Evolutionary conservation across 768 basidiomycete species (phyloP).

Genomic region (Naganishia vishniacii): DNA sequence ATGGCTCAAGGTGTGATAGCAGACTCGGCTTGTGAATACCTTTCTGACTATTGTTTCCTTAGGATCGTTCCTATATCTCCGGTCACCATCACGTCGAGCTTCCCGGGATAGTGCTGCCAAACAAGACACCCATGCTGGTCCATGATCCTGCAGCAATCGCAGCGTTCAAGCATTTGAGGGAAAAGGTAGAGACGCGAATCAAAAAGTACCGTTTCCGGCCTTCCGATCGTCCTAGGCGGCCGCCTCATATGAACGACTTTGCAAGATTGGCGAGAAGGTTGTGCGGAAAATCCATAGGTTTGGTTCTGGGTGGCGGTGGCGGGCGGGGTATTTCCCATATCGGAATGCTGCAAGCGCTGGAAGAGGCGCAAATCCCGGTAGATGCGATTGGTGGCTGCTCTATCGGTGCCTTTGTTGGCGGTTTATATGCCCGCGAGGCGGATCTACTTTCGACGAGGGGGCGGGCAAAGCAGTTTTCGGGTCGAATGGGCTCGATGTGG

Average conservation of each 20-base stretch:
- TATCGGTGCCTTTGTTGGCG: slow-evolving; percentile 87
- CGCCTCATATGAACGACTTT: slow-evolving; percentile 84
- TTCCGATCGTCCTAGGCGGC: slow-evolving; percentile 64
- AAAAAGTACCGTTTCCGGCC: slow-evolving; percentile 69
- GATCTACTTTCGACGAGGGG: slow-evolving; percentile 79
- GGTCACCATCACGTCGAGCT: slow-evolving; percentile 89
- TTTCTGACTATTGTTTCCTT: slow-evolving; percentile 25
- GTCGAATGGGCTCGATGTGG: slow-evolving; percentile 88
- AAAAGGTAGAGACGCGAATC: slow-evolving; percentile 81
- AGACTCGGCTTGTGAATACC: background rate
- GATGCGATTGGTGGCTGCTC: slow-evolving; percentile 78
- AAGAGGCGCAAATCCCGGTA: slow-evolving; percentile 86
- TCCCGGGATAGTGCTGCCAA: slow-evolving; percentile 51
- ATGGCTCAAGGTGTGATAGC: slow-evolving; percentile 77
- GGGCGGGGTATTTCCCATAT: slow-evolving; percentile 79
- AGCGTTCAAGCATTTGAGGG: slow-evolving; percentile 85
- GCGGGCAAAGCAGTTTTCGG: slow-evolving; percentile 82
- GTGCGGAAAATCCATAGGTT: slow-evolving; percentile 85
- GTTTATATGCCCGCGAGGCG: slow-evolving; percentile 88
- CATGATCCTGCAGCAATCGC: slow-evolving; percentile 81
- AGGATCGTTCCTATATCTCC: slow-evolving; percentile 94
- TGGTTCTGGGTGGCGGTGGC: slow-evolving; percentile 96
- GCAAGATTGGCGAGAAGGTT: slow-evolving; percentile 81
- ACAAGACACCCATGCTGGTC: slow-evolving; percentile 53
- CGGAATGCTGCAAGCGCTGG: slow-evolving; percentile 84